Evolutionary conservation across 2,329 filamentous ascomycete species (phyloP).

Genomic region (Hymenoscyphus occultus): DNA sequence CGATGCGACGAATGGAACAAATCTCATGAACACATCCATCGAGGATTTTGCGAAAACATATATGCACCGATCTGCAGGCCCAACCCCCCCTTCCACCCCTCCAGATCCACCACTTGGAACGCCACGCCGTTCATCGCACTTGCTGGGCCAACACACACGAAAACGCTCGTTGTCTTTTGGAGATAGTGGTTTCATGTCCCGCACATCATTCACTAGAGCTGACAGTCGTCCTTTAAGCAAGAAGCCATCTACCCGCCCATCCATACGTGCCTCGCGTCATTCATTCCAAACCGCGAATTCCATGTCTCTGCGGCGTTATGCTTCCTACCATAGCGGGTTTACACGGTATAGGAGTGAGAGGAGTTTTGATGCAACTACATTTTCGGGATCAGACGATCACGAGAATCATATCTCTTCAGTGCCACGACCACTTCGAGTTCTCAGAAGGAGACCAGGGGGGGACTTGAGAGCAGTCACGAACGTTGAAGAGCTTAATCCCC

Average conservation of each 20-base stretch:
- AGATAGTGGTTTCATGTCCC: constrained; percentile 30
- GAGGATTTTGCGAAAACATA: constrained; percentile 54
- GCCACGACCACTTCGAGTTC: constrained; percentile 56
- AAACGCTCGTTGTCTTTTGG: constrained; percentile 37
- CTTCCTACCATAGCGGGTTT: constrained; percentile 58
- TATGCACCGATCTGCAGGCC: constrained; percentile 48
- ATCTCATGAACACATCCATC: constrained; percentile 44
- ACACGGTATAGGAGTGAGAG: constrained; percentile 49
- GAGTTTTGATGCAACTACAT: constrained; percentile 61
- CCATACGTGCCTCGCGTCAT: constrained; percentile 22
- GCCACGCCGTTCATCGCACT: constrained; percentile 54
- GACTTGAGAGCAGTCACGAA: constrained; percentile 68
- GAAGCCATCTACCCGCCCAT: constrained; percentile 24
- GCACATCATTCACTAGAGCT: constrained; percentile 27
- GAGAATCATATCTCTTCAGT: constrained; percentile 45
- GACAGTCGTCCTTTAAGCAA: constrained; percentile 27
- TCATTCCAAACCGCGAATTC: constrained; percentile 49
- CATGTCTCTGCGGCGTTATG: constrained; percentile 52
- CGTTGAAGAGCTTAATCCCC: constrained; percentile 57
- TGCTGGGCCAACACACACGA: constrained; percentile 45
- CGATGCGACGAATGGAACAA: constrained; percentile 48
- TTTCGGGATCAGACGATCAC: constrained; percentile 54
- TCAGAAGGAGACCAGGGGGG: constrained; percentile 72
- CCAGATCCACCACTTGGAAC: constrained; percentile 46
- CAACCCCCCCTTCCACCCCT: constrained; percentile 61